Evolutionary conservation across 2,329 filamentous ascomycete genomes (phyloP).

Genomic region (Ceratocystis albifundus): DNA sequence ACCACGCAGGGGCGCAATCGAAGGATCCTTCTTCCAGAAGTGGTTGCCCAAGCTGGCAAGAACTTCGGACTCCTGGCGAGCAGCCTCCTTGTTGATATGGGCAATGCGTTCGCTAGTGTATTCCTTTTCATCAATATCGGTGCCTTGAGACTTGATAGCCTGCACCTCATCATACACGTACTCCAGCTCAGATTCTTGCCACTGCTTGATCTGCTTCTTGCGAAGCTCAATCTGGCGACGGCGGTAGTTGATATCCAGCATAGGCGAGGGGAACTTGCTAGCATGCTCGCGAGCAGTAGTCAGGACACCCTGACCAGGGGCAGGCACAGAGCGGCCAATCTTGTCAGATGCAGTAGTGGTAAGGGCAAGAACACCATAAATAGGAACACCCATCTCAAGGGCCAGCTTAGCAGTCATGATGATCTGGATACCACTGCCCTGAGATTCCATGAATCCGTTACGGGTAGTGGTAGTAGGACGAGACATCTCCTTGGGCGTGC

Average conservation of each 20-base stretch:
- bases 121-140: constrained; percentile 65
- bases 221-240: constrained; percentile 88
- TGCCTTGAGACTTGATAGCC: constrained; percentile 72
- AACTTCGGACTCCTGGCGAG: constrained; percentile 84
- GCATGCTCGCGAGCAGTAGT: constrained; percentile 86
- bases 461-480: constrained; percentile 91
- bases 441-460: constrained; percentile 98
- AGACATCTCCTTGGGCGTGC: constrained; percentile 95
- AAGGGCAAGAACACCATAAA: constrained; percentile 86
- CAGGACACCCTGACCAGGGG: constrained; percentile 90
- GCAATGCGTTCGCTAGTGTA: constrained; percentile 74
- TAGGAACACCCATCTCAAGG: constrained; percentile 95
- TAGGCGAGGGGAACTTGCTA: constrained; percentile 85
- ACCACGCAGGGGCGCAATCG: constrained; percentile 89
- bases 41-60: constrained; percentile 89
- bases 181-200: constrained; percentile 89
- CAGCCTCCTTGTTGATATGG: constrained; percentile 78
- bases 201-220: constrained; percentile 87
- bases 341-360: constrained; percentile 97
- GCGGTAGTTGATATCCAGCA: constrained; percentile 95
- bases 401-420: constrained; percentile 97
- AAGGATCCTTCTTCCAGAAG: constrained; percentile 95
- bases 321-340: constrained; percentile 94
- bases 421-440: constrained; percentile 94
- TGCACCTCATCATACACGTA: constrained; percentile 86